Conservation (phyloP, 2,329 filamentous ascomycete species). For the Xylariaceae sp. region DNA sequence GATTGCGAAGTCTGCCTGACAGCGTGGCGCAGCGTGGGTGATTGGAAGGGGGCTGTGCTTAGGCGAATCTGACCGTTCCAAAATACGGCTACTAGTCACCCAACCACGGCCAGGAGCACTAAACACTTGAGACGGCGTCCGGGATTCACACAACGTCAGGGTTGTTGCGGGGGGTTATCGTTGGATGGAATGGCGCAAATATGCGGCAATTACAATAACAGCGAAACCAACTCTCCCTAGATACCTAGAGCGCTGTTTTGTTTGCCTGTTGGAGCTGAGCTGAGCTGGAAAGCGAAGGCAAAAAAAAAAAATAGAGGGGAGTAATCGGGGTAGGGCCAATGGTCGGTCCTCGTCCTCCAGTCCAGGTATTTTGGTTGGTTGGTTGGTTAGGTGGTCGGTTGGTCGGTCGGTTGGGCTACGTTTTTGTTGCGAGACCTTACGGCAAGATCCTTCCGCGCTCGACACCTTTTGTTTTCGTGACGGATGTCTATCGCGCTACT, state of each 20-base stretch:
- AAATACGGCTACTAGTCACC: conserved; percentile 24
- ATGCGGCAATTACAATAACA: not conserved
- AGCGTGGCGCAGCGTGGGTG: conserved; percentile 35
- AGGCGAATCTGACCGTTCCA: conserved; percentile 30
- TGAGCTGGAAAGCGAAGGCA: not conserved
- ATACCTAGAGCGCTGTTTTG: not conserved
- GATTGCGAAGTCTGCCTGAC: conserved; percentile 37
- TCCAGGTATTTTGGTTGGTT: no score
- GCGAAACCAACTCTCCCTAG: not conserved
- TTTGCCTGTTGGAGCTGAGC: not conserved
- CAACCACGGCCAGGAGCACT: conserved; percentile 12
- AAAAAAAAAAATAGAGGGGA: not conserved
- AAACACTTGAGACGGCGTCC: not conserved
- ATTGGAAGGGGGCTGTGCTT: conserved; percentile 37
- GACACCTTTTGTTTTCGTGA: not conserved
- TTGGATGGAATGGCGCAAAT: not conserved
- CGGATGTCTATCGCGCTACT: not conserved
- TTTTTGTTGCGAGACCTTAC: not conserved
- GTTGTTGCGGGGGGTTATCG: not conserved
- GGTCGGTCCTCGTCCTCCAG: not conserved
- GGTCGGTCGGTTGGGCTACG: not conserved
- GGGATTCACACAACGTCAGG: not conserved
- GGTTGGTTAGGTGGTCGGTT: not conserved
- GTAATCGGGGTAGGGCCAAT: not conserved
- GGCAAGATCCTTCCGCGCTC: not conserved